Conservation (phyloP, 1,284 basidiomycete species). For the Sporisorium scitamineum region DNA sequence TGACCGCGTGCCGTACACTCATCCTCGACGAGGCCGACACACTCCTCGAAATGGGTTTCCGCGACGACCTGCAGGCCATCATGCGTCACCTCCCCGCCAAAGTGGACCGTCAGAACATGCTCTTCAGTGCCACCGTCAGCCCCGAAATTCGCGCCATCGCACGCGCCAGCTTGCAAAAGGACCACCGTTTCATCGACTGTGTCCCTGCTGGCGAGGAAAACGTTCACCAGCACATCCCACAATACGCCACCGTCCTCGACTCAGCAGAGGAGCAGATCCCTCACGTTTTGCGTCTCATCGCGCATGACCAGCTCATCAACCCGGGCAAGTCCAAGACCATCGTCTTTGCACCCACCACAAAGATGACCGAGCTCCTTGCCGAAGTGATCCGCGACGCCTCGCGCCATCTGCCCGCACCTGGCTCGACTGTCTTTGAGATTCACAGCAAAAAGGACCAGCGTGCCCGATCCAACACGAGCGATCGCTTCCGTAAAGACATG, state of each 20-base stretch:
- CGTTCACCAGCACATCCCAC: constrained; percentile 82
- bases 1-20: constrained; percentile 75
- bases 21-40: constrained; percentile 96
- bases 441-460: constrained; percentile 84
- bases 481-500: constrained; percentile 77
- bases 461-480: constrained; percentile 77
- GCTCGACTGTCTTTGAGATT: constrained; percentile 76
- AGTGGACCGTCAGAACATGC: constrained; percentile 84
- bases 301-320: constrained; percentile 87
- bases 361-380: constrained; percentile 81
- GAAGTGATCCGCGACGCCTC: constrained; percentile 70
- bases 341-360: constrained; percentile 90
- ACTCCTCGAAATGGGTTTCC: constrained; percentile 95
- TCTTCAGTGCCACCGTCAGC: constrained; percentile 88
- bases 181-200: constrained; percentile 76
- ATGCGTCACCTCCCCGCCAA: constrained; percentile 77
- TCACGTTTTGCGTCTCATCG: constrained; percentile 82
- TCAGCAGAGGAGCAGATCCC: constrained; percentile 79
- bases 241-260: constrained; percentile 83
- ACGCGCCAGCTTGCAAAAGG: constrained; percentile 74
- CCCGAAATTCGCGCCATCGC: constrained; percentile 72
- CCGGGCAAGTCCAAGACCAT: constrained; percentile 82
- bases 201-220: constrained; percentile 75
- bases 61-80: constrained; percentile 86
- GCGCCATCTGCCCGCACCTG: constrained; percentile 35